Conservation (phyloP, 768 basidiomycete species). For the Rhodotorula graminis region DNA sequence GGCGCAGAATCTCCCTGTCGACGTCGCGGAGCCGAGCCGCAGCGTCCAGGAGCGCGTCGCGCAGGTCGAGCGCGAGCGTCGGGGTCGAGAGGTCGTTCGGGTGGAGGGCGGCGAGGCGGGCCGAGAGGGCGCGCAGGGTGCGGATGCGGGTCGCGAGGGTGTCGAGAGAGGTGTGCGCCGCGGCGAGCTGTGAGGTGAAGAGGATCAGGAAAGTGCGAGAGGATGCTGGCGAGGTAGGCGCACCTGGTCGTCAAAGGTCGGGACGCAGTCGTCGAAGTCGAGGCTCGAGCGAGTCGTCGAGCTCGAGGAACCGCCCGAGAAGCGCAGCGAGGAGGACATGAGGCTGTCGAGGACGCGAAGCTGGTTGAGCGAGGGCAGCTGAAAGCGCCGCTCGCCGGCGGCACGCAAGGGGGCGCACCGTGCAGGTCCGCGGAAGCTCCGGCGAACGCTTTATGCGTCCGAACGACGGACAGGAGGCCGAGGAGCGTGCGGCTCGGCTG, state of each 20-base stretch:
- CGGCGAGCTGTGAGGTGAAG: not conserved
- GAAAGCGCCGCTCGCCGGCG: no score
- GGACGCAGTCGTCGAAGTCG: not conserved
- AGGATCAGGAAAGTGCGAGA: no score
- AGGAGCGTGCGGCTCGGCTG: no score
- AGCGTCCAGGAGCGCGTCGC: not conserved
- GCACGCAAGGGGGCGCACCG: no score
- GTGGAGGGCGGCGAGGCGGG: slow-evolving; percentile 10
- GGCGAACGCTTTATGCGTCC: no score
- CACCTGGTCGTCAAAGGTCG: not conserved
- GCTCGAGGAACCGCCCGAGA: not conserved
- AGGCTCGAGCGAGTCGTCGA: not conserved
- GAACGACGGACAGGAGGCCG: no score
- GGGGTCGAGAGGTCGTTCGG: slow-evolving; percentile 25
- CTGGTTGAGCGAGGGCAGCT: no score
- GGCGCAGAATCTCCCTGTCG: not conserved
- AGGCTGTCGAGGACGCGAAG: not conserved
- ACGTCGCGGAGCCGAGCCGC: not conserved
- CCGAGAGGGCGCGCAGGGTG: slow-evolving; percentile 10
- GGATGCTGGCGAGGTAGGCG: not conserved
- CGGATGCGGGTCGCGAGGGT: not conserved
- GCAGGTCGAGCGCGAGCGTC: slow-evolving; percentile 29
- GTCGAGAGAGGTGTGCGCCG: not conserved
- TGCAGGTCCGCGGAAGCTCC: no score
- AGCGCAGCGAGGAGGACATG: not conserved